Evolutionary conservation across 2,329 filamentous ascomycete genomes (phyloP), one percentile per base, ranked within the genome.

Genomic region (Thielaviopsis cerberus): DNA sequence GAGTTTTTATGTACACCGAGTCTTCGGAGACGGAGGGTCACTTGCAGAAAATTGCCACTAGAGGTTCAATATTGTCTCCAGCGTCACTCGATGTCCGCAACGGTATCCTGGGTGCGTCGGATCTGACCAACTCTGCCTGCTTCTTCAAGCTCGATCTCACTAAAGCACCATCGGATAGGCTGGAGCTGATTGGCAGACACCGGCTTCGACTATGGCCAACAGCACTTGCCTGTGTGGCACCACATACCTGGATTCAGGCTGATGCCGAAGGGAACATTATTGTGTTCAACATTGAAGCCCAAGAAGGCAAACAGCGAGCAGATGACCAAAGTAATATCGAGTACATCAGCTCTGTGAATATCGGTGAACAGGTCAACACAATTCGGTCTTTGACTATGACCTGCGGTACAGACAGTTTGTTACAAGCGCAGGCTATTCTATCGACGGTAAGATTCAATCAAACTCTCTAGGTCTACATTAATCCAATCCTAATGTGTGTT

Each of bases 361-460:
- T 98, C 10, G 90, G 92, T 1, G 91, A 98, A 68, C 88, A 92
- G 79, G 88, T 97, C 58, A 98, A 98, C 67, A 79, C 82, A 30
- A 94, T 97, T 58, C 79, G 84, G 23, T 80, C 80, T 26, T 79
- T 97, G 20, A 76, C 83, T 57, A 80, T 94, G 10, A 76, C 80
- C 26, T 74, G 81, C 2, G 76, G 76, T 20, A 72, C 80, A 34
- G 82, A 76, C 62, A 81, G 86, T 8, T 74, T 84, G 25, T 81
- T 96, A 7, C 73, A 84, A 7, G 91, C 92, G 0, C 82, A 80
- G 65, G 92, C 92, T 22, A 96, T 97, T 67, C 71, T 97, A 56
- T 90, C 80, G 60, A 97, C 92, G 57, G 90, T 91, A 77, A 72
- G 85, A 69, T 24, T 20, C 17, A 17, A 20, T 22, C 2, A 5